These are phyloP conservation scores for Venturia oleaginea DNA, from an alignment of 2,329 filamentous ascomycete genomes.

Conservation along the genomic window DNA sequence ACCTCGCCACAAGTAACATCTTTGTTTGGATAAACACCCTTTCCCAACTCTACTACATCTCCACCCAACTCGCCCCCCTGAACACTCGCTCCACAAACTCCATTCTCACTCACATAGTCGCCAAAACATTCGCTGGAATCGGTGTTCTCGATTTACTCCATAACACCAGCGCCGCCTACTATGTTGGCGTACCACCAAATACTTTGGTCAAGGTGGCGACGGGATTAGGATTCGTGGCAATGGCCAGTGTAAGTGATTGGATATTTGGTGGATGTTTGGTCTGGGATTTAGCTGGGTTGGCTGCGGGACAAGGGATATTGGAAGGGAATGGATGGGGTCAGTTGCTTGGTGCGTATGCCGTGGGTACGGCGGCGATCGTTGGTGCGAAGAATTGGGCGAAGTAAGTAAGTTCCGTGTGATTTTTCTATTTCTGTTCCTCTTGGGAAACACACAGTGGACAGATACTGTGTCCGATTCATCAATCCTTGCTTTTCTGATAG, in stretches of 20 bases:
- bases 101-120: constrained; percentile 49
- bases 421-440: background rate
- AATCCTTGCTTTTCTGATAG: too few relatives aligned
- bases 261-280: constrained; percentile 52
- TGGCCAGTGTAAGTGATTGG: constrained; percentile 46
- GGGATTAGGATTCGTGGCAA: constrained; percentile 43
- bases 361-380: constrained; percentile 45
- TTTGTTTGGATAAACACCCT: constrained; percentile 50
- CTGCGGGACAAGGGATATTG: constrained; percentile 41
- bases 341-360: constrained; percentile 43
- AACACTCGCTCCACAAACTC: constrained; percentile 41
- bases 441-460: too few relatives aligned
- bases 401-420: constrained; percentile 30
- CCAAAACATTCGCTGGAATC: constrained; percentile 53
- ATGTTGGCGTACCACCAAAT: constrained; percentile 38
- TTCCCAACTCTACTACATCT: constrained; percentile 46
- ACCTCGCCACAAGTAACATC: constrained; percentile 43
- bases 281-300: constrained; percentile 48
- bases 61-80: constrained; percentile 35
- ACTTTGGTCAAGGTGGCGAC: constrained; percentile 43
- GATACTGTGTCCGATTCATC: too few relatives aligned
- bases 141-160: constrained; percentile 51
- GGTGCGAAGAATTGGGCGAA: constrained; percentile 42
- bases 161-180: constrained; percentile 49
- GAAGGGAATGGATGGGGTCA: constrained; percentile 38